Evolutionary conservation across 2,329 filamentous ascomycete species (phyloP), one percentile per base, ranked within the genome.

Genomic region (Chalaropsis ovoidea): DNA sequence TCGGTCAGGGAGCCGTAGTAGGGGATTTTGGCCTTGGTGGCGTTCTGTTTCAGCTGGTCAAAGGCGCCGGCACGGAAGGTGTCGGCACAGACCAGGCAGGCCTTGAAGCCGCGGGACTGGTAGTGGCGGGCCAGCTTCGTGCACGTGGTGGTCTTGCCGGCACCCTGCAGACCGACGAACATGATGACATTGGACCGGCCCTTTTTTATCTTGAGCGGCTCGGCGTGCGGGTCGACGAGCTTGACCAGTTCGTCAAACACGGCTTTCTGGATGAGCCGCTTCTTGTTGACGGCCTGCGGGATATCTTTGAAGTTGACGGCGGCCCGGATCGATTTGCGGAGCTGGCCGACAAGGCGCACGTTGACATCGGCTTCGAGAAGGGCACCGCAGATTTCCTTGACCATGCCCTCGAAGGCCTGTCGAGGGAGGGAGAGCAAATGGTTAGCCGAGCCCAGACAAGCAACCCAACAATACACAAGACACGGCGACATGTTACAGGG

Each of bases 51-150:
- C 75, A 99, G 77, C 78, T 99, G 94, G 74, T 99, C 94, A 71
- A 99, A 99, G 52, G 94, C 94, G 80, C 94, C 94, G 42, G 94
- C 94, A 78, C 94, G 89, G 81, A 99, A 99, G 31, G 94, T 99
- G 77, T 99, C 94, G 62, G 94, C 94, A 78, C 94, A 99, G 42
- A 99, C 94, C 65, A 99, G 79, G 70, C 93, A 96, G 7, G 91
- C 84, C 76, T 90, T 90, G 81, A 97, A 95, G 0, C 94, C 94
- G 69, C 94, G 82, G 10, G 89, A 90, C 75, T 95, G 89, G 77
- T 99, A 99, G 81, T 95, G 93, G 67, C 92, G 81, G 19, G 94
- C 94, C 69, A 99, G 81, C 77, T 99, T 99, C 49, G 94, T 99
- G 82, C 94, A 97, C 13, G 93, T 95, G 1, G 94, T 99, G 27